Conservation (phyloP, 1,139 yeast species). For the Kodamaea anthophila region DNA sequence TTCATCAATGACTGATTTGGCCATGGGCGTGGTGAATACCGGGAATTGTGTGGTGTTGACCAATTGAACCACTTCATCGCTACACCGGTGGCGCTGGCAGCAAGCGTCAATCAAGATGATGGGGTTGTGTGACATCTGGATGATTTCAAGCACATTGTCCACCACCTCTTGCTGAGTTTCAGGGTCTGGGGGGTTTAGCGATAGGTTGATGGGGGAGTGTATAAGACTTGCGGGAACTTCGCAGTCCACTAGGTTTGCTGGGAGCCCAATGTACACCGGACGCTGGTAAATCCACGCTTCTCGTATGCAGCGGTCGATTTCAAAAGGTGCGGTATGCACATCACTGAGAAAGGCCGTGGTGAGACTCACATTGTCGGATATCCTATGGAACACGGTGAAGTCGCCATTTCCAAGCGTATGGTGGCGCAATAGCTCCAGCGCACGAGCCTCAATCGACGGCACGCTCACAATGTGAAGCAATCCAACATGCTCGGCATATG, state of each 20-base stretch:
- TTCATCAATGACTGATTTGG: conserved; percentile 77
- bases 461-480: conserved; percentile 37
- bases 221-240: conserved; percentile 51
- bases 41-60: conserved; percentile 74
- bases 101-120: conserved; percentile 81
- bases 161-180: conserved; percentile 72
- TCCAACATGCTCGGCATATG: conserved; percentile 40
- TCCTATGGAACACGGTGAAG: conserved; percentile 40
- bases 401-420: conserved; percentile 45
- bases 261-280: conserved; percentile 80
- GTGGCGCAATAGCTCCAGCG: conserved; percentile 32
- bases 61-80: conserved; percentile 54
- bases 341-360: conserved; percentile 62
- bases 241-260: conserved; percentile 73
- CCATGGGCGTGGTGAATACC: conserved; percentile 86
- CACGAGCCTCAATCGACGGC: conserved; percentile 33
- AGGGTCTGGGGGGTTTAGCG: conserved; percentile 55
- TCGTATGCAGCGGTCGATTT: conserved; percentile 69
- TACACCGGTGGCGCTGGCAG: conserved; percentile 71
- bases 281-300: conserved; percentile 68
- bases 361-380: conserved; percentile 60
- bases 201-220: conserved; percentile 59
- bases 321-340: conserved; percentile 55
- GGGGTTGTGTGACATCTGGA: conserved; percentile 59
- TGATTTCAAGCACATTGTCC: conserved; percentile 46